Base-by-base conservation (phyloP, 169 alveolate species). In the Plasmodium gaboni region DNA sequence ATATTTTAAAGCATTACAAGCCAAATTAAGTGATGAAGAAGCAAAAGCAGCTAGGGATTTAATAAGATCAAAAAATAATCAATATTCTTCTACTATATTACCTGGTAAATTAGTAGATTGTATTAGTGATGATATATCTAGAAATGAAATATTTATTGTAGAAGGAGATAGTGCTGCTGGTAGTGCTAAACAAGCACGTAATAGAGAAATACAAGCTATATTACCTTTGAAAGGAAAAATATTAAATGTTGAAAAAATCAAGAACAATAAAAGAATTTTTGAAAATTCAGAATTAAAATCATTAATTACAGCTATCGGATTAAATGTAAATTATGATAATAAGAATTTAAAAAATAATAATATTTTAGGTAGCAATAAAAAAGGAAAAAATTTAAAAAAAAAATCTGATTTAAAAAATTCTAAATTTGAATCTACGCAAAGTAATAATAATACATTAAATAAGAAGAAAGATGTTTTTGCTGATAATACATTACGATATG, bases 151-250 rank as follows among this genome's bases (percentile, higher is more conserved):
- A 42, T 95, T 95, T 74, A 95, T 95, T 65, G 97, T 95, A 57
- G 97, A 95, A 90, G 97, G 97, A 9, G 97, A 95, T 65, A 92
- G 96, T 72, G 97, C 97, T 5, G 96, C 97, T 12, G 97, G 97
- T 26, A 94, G 94, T 70, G 97, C 97, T 8, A 95, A 95, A 59
- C 97, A 95, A 69, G 94, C 96, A 9, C 86, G 97, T 50, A 94
- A 94, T 59, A 88, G 97, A 65, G 91, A 92, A 24, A 87, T 92
- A 12, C 97, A 95, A 93, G 97, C 97, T 10, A 93, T 95, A 24
- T 85, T 95, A 48, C 97, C 97, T 4, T 80, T 95, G 71, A 93
- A 94, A 61, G 97, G 97, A 12, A 95, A 95, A 74, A 95, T 95
- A 19, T 85, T 95, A 53, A 95, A 95, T 92, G 94, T 94, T 2